Base-by-base conservation (phyloP, 352 stramenopile species). In the Globisporangium emineosum region DNA sequence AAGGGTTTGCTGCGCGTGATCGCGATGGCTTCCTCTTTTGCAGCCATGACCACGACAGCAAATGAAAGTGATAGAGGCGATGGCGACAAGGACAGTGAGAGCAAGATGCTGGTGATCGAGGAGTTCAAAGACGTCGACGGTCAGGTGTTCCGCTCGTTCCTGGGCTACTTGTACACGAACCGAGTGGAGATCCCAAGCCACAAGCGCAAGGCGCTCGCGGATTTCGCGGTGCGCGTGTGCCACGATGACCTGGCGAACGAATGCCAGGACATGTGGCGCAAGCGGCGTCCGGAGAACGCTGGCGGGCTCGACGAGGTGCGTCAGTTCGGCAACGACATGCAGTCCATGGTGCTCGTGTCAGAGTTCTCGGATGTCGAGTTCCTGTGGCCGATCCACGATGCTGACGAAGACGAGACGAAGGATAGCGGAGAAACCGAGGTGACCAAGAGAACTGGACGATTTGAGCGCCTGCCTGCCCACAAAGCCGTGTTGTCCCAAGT, bases 401-500 rank as follows among this genome's bases (percentile, higher is more conserved):
- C 68, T 1, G 62, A 68, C 29, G 54, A 43, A 27, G 76, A 78
- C 35, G 55, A 56, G 23, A 53, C 57, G 3, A 64, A 73, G 13
- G 40, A 37, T 25, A 10, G 37, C 25, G 43, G 47, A 35, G 5
- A 37, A 3, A 2, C 33, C 5, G 51, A 49, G 37, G 13, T 45
- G 17, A 15, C 9, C 13, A 21, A 47, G 40, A 7, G 19, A 47
- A 12, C 21, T 5, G 42, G 66, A 25, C 62, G 37, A 35, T 83
- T 74, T 40, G 62, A 71, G 59, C 71, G 73, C 10, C 51, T 93
- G 23, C 79, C 77, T 5, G 85, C 79, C 12, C 85, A 94, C 62
- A 89, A 89, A 65, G 81, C 78, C 21, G 70, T 94, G 32, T 73
- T 94, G 13, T 80, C 78, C 0, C 79, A 91, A 55, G 81, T 91